Percentiles rank a stretch among this genome's conserved stretches.
phyloP scores from a whole-genome alignment of 139 green algal species.

The Pseudopediastrum boryanum region DNA sequence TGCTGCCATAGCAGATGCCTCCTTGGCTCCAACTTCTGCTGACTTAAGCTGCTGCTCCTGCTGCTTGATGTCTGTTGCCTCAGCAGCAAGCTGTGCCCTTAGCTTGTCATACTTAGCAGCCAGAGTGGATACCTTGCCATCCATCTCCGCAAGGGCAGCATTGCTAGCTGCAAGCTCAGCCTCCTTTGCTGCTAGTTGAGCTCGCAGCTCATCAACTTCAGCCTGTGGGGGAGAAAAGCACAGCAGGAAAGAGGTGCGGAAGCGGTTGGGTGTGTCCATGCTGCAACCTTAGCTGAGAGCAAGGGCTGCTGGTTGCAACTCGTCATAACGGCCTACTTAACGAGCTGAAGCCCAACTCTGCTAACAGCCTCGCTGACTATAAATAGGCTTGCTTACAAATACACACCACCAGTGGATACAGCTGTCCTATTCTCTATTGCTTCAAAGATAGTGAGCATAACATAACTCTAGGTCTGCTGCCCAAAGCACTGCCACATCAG shows the following conservation, averaged over 20 bases:
- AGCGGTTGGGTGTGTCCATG: background rate
- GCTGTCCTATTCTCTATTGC: too few species aligned
- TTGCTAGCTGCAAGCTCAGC: constrained; percentile 9
- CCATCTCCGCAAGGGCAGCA: constrained; percentile 1
- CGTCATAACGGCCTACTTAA: too few species aligned
- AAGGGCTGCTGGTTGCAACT: too few species aligned
- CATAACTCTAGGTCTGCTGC: too few species aligned
- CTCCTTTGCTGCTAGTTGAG: constrained; percentile 34
- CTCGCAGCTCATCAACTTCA: constrained; percentile 44
- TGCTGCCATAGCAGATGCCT: too few species aligned
- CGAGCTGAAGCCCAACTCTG: too few species aligned
- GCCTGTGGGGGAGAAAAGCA: constrained; percentile 2
- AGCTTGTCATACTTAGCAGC: background rate
- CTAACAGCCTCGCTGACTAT: too few species aligned
- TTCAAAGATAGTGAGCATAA: too few species aligned
- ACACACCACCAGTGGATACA: too few species aligned
- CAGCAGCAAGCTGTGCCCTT: constrained; percentile 3
- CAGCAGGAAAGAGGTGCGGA: background rate
- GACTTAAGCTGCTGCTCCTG: constrained; percentile 32
- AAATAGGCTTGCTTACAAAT: too few species aligned
- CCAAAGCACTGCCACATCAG: background rate
- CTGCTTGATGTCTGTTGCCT: background rate
- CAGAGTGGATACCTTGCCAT: constrained; percentile 2
- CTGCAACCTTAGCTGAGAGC: too few species aligned
- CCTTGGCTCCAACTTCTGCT: background rate